phyloP scores from a whole-genome alignment of 2,329 filamentous ascomycete genomes.

The Helotiales sp. region DNA sequence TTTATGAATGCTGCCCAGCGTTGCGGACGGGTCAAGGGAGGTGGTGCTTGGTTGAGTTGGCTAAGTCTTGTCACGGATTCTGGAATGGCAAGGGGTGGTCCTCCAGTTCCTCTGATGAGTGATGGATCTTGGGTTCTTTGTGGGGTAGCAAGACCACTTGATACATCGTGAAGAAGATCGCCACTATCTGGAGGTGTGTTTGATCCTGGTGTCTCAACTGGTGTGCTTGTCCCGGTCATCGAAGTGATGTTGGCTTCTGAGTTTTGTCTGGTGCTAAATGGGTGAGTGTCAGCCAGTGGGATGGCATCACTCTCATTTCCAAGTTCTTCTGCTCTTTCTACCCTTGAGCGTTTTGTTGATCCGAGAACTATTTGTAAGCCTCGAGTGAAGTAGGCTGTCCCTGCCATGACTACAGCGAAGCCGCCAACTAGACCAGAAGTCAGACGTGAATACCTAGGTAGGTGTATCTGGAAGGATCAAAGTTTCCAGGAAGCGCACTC shows the following conservation, averaged over 20 bases:
- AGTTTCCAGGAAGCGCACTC: conserved; percentile 27
- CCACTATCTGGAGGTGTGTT: conserved; percentile 5
- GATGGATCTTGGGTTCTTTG: conserved; percentile 32
- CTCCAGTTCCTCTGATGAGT: conserved; percentile 30
- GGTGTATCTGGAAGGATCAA: neutral
- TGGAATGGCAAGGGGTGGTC: conserved; percentile 22
- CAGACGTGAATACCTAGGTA: neutral
- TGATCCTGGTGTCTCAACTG: too few species aligned
- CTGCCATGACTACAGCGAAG: conserved; percentile 51
- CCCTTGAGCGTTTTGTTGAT: conserved; percentile 51
- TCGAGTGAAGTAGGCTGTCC: conserved; percentile 55
- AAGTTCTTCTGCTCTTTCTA: conserved; percentile 53
- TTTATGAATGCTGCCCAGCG: conserved; percentile 50
- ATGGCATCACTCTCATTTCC: conserved; percentile 47
- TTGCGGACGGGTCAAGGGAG: conserved; percentile 47
- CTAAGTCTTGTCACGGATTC: conserved; percentile 1
- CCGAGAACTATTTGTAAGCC: conserved; percentile 52
- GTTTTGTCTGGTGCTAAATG: conserved; percentile 17
- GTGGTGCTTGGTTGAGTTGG: conserved; percentile 40
- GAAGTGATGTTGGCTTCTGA: conserved; percentile 16
- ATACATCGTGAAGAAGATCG: conserved; percentile 18
- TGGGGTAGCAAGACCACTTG: conserved; percentile 17
- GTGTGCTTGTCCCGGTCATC: conserved; percentile 12
- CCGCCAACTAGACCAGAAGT: conserved; percentile 47
- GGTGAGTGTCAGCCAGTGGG: conserved; percentile 40